Evolutionary conservation across 2,329 filamentous ascomycete species (phyloP), one percentile per base, ranked within the genome.

Genomic region (Tolypocladium tropicale): DNA sequence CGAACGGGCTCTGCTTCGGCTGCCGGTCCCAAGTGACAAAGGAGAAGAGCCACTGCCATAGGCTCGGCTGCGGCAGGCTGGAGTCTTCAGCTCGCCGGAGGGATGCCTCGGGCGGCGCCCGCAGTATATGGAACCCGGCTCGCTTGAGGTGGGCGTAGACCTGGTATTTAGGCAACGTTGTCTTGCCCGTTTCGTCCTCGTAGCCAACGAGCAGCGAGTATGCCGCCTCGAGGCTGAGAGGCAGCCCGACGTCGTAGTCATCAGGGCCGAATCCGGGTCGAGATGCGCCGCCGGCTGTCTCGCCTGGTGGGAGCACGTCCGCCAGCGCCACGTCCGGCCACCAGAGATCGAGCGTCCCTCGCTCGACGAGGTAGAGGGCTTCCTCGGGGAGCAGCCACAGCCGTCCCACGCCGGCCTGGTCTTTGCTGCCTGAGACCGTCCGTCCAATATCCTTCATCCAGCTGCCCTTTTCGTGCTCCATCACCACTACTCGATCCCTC

Each of bases 301-400:
- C 68, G 3, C 64, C 62, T 21, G 65, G 62, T 2, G 77, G 73
- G 49, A 81, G 70, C 2, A 80, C 66, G 37, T 79, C 76, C 46
- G 74, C 76, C 12, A 85, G 70, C n/a, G 72, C 66, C 56, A 71
- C 70, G 49, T 74, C 72, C 2, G 90, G 90, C 89, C 90, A 96
- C 77, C 91, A 86, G 43, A 96, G 79, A 70, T 97, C 90, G 64
- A 97, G 65, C 51, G 83, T 91, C 0, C 93, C 94, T 64, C 94
- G 78, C 74, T 99, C 94, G 10, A 97, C 78, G 60, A 96, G 71
- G 65, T 91, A 96, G 54, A 99, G 77, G 6, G 91, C 89, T 71
- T 99, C 94, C 68, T 99, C 94, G 0, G 93, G 93, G 41, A 96
- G 70, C 53, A 99, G 68, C 92, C 92, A 96, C 43, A 92, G 74